Evolutionary conservation across 2,329 filamentous ascomycete genomes (phyloP).

Genomic region (Fusarium graminum): DNA sequence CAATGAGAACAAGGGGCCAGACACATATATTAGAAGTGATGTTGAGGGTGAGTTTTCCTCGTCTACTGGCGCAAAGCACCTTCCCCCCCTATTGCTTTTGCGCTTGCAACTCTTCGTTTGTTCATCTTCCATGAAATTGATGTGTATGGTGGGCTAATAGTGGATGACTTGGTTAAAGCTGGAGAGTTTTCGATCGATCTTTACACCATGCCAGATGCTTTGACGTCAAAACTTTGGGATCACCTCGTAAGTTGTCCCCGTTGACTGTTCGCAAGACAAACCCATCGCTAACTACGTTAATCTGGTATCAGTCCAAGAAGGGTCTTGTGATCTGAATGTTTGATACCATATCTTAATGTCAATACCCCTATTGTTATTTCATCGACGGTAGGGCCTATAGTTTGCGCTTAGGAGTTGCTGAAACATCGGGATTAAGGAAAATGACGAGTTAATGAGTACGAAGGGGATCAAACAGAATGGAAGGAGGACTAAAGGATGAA

Average conservation of each 20-base stretch:
- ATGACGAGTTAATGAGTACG: conserved; percentile 45
- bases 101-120: conserved; percentile 15
- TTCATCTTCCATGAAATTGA: conserved; percentile 49
- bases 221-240: conserved; percentile 97
- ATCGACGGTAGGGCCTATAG: conserved; percentile 36
- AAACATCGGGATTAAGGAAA: conserved; percentile 38
- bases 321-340: conserved; percentile 54
- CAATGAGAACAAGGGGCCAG: conserved; percentile 93
- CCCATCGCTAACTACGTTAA: conserved; percentile 12
- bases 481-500: conserved; percentile 27
- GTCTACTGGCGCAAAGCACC: not conserved
- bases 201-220: conserved; percentile 91
- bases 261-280: not conserved
- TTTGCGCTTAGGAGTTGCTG: conserved; percentile 40
- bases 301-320: conserved; percentile 55
- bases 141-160: conserved; percentile 54
- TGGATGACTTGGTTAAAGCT: conserved; percentile 64
- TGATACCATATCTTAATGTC: conserved; percentile 34
- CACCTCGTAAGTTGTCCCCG: conserved; percentile 67
- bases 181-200: conserved; percentile 99
- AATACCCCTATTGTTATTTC: conserved; percentile 37
- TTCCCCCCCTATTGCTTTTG: not conserved
- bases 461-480: conserved; percentile 16
- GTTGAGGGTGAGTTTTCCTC: conserved; percentile 80
- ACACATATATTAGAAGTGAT: conserved; percentile 98